Base-by-base conservation (phyloP, 331 rosid species). In the Acacia pycnantha region DNA sequence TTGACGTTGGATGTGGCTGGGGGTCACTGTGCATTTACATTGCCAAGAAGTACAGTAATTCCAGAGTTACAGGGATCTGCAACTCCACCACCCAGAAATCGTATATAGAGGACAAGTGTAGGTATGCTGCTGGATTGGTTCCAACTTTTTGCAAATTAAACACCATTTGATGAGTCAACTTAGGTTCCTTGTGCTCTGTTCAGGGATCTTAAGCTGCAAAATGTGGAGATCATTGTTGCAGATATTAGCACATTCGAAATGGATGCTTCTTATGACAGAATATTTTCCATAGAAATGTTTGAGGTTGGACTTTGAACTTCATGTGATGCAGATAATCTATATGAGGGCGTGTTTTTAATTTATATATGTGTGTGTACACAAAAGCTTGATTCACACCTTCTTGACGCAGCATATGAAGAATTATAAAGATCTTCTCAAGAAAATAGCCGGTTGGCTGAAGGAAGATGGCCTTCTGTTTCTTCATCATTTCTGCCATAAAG, bases 1-100 rank as follows among this genome's bases (percentile, higher is more conserved):
- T 93, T 33, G 97, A 93, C 67, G 88, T 95, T 33, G 98, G 99
- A 53, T 91, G 99, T 26, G 99, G 99, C 51, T 95, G 99, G 99
- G 99, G 97, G 41, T 93, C 99, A 15, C 88, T 95, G n/a, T 78
- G 90, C 46, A 56, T 95, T 75, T 92, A 90, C 89, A 86, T 93
- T 75, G 99, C 97, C 11, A 84, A 85, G 83, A 92, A 90, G 35
- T 93, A 90, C 73, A 79, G 77, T 26, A 92, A 83, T 62, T 93
- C 93, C 84, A 88, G 26, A 88, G 91, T 95, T 40, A 93, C 97
- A 29, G 98, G 99, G 82, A 90, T 95, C 76, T 93, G 98, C 91
- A 93, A 92, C 82, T 95, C 97, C 48, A 76, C 85, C 14, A 92
- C 97, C 27, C 99, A 95, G 86, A 93, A 95, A 82, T 93, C 84